phyloP scores from a whole-genome alignment of 257 asterid genomes.

The Leptodermis oblonga region DNA sequence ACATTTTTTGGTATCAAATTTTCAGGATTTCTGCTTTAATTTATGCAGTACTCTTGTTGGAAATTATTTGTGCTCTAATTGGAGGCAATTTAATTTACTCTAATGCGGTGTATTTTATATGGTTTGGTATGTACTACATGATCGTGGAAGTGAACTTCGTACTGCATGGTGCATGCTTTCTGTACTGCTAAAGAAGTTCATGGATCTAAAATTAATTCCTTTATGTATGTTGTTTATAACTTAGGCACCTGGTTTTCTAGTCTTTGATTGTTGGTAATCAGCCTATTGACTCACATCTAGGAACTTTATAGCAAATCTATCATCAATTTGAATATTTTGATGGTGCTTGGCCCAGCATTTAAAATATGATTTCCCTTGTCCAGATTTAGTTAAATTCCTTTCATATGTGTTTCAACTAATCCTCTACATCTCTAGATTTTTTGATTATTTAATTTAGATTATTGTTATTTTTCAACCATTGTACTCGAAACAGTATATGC shows the following conservation, averaged over 20 bases:
- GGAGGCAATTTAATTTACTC: not conserved
- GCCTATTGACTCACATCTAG: not conserved
- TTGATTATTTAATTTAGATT: too few relatives aligned
- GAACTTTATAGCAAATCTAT: not conserved
- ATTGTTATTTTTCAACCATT: too few relatives aligned
- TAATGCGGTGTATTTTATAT: not conserved
- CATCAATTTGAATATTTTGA: not conserved
- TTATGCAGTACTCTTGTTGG: not conserved
- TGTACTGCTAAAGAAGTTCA: not conserved
- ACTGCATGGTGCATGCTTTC: not conserved
- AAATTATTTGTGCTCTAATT: not conserved
- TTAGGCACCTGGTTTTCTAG: not conserved
- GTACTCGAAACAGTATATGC: too few relatives aligned
- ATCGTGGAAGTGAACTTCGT: slow-evolving; percentile 7
- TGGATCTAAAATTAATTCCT: not conserved
- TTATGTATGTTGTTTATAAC: not conserved
- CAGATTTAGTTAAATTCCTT: not conserved
- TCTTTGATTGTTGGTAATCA: not conserved
- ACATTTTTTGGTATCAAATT: not conserved
- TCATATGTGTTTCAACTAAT: not conserved
- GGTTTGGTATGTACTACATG: not conserved
- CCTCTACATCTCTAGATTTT: not conserved
- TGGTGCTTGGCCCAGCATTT: not conserved
- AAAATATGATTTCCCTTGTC: too few relatives aligned
- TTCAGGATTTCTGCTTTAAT: not conserved